Percentiles rank a stretch among this genome's conserved stretches.
These are phyloP conservation scores for Cercospora berteroae DNA, from an alignment of 2,329 filamentous ascomycete species.

Conservation along the genomic window DNA sequence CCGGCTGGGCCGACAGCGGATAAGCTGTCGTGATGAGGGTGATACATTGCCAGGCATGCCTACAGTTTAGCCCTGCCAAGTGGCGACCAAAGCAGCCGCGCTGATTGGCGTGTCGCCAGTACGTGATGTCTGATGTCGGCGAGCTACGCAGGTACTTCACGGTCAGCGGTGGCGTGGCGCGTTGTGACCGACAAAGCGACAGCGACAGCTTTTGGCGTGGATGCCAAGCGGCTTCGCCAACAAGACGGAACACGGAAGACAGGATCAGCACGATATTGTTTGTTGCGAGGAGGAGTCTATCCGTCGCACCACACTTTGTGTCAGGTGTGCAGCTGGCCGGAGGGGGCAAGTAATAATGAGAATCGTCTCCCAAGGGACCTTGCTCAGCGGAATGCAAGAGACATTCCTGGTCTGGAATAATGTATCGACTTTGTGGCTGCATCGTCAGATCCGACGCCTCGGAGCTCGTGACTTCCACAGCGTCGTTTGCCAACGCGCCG, in stretches of 20 bases:
- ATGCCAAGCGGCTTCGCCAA: constrained; percentile 13
- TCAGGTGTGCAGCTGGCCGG: constrained; percentile 26
- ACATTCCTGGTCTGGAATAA: constrained; percentile 15
- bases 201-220: not conserved
- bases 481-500: constrained; percentile 19
- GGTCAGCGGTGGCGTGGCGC: constrained; percentile 9
- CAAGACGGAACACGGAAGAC: constrained; percentile 11
- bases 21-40: constrained; percentile 12
- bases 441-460: constrained; percentile 23
- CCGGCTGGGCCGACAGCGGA: constrained; percentile 15
- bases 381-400: constrained; percentile 14
- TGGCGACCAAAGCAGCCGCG: not conserved
- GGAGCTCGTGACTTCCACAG: constrained; percentile 22
- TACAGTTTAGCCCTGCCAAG: constrained; percentile 11
- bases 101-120: constrained; percentile 6
- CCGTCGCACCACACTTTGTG: constrained; percentile 26
- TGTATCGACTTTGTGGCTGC: constrained; percentile 17
- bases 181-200: not conserved
- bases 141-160: constrained; percentile 8
- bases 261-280: constrained; percentile 14
- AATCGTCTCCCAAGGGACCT: constrained; percentile 13
- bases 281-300: constrained; percentile 18
- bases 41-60: constrained; percentile 4
- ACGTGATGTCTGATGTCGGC: constrained; percentile 3
- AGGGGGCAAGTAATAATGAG: constrained; percentile 21